Evolutionary conservation across 371 early-diverging fungal genomes (phyloP).

Genomic region (Mortierella sp.): DNA sequence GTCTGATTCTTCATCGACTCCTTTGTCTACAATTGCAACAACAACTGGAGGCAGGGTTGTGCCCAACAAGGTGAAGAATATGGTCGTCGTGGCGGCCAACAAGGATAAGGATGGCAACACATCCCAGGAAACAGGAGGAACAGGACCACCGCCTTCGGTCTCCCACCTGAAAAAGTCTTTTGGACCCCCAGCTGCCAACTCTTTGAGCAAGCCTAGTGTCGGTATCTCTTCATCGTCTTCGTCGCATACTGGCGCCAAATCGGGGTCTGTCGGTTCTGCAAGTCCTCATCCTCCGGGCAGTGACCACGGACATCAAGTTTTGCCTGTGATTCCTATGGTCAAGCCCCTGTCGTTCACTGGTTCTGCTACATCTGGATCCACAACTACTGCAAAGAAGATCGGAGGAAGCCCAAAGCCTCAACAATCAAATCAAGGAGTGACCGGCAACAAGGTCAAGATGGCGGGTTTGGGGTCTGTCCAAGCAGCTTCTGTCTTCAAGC

Average conservation of each 20-base stretch:
- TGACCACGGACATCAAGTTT: background rate
- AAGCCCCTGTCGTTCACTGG: conserved; percentile 32
- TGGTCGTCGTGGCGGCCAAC: background rate
- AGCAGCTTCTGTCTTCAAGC: conserved; percentile 16
- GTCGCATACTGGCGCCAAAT: background rate
- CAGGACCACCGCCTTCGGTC: conserved; percentile 17
- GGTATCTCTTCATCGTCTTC: background rate
- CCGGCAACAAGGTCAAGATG: conserved; percentile 23
- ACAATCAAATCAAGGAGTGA: background rate
- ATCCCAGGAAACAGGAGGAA: background rate
- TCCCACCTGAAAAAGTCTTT: conserved; percentile 37
- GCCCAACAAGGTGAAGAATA: background rate
- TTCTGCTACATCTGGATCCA: background rate
- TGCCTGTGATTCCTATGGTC: conserved; percentile 30
- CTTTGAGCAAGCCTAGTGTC: background rate
- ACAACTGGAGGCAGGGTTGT: background rate
- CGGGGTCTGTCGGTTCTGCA: background rate
- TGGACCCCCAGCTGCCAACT: background rate
- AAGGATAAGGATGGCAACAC: background rate
- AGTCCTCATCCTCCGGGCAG: background rate
- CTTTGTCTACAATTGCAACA: background rate
- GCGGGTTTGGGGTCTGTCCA: conserved; percentile 31
- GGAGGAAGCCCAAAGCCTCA: background rate
- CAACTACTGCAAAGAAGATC: background rate
- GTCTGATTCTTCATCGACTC: background rate